phyloP scores from a whole-genome alignment of 805 yeast genomes.

The Wickerhamomyces ciferrii region DNA sequence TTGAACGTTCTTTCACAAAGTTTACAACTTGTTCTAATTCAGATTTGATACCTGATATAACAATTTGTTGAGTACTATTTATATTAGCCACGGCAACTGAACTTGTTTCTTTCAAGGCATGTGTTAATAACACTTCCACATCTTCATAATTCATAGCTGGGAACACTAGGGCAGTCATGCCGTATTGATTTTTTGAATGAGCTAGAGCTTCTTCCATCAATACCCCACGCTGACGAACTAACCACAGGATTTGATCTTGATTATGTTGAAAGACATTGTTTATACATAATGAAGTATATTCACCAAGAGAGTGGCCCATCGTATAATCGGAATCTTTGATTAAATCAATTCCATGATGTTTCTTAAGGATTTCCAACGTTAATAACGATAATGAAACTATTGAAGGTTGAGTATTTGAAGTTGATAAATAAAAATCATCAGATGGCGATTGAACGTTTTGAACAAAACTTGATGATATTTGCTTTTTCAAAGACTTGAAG shows the following conservation, averaged over 20 bases:
- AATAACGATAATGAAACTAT: conserved; percentile 18
- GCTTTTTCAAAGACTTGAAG: not conserved
- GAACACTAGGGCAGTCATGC: conserved; percentile 33
- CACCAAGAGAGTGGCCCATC: conserved; percentile 42
- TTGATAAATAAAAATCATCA: conserved; percentile 9
- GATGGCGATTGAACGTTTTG: not conserved
- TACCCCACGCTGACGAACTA: conserved; percentile 30
- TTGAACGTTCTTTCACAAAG: conserved; percentile 5
- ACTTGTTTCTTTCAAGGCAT: conserved; percentile 1
- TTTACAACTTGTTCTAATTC: conserved; percentile 10
- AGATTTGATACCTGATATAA: conserved; percentile 30
- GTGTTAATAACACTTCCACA: conserved; percentile 10
- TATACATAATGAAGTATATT: conserved; percentile 30
- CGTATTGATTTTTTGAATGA: conserved; percentile 18
- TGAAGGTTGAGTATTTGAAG: conserved; percentile 26
- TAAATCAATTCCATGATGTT: conserved; percentile 16
- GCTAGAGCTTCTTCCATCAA: conserved; percentile 28
- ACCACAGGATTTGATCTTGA: conserved; percentile 8
- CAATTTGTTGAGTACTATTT: conserved; percentile 34
- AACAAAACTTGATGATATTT: conserved; percentile 1
- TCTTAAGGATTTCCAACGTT: conserved; percentile 19
- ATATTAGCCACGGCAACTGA: conserved; percentile 34
- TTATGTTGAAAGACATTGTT: conserved; percentile 22
- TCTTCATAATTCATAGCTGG: conserved; percentile 17
- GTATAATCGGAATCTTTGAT: conserved; percentile 15